These are phyloP conservation scores for Prunus padus DNA, from an alignment of 306 rosid species.

Conservation along the genomic window DNA sequence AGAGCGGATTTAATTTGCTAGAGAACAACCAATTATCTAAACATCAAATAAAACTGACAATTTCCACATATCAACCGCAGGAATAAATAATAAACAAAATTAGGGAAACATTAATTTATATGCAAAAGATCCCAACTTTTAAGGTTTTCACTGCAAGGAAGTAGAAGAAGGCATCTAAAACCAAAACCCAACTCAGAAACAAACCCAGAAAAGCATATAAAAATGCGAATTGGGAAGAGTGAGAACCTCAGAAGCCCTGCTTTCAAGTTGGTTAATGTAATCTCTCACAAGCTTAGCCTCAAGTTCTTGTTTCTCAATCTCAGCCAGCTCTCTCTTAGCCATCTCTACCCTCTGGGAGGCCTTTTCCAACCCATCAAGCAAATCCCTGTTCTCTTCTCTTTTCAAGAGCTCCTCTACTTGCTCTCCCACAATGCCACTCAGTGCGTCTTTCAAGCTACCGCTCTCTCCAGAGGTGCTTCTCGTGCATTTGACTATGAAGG, in stretches of 20 bases:
- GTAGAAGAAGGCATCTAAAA: neutral
- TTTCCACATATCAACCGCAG: neutral
- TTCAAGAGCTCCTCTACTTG: constrained; percentile 58
- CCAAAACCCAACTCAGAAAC: neutral
- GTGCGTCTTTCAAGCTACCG: constrained; percentile 40
- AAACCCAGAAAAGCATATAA: neutral
- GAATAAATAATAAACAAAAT: no score
- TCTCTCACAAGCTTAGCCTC: constrained; percentile 53
- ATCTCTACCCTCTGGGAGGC: constrained; percentile 71
- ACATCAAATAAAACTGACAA: neutral
- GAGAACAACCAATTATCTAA: no score
- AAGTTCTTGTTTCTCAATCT: constrained; percentile 55
- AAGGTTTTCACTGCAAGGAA: neutral
- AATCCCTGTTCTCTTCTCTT: constrained; percentile 58
- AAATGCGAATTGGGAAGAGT: neutral
- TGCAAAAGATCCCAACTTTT: neutral
- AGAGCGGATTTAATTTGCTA: no score
- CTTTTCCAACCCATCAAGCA: constrained; percentile 72
- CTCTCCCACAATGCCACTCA: constrained; percentile 50
- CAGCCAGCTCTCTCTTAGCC: constrained; percentile 58
- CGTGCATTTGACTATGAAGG: constrained; percentile 34
- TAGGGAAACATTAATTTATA: neutral
- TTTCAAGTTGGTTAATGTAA: constrained; percentile 57
- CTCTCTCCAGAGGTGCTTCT: constrained; percentile 22
- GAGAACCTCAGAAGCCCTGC: constrained; percentile 56